phyloP scores from a whole-genome alignment of 495 filamentous ascomycete species.

The Aspergillus wentii region DNA sequence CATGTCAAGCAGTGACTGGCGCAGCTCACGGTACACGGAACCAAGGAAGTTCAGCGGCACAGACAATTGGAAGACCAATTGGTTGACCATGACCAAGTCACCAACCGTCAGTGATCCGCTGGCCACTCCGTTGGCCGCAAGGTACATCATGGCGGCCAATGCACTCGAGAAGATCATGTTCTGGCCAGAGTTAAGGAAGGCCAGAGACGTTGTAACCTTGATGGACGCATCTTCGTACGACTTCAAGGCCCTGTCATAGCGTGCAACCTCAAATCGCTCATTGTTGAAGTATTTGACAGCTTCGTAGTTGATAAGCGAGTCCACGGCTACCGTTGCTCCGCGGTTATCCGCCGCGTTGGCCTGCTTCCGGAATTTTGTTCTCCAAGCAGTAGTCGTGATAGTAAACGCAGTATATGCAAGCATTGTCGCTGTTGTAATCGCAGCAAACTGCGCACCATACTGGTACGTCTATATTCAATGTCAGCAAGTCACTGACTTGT shows the following conservation, averaged over 20 bases:
- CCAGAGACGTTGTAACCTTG: constrained; percentile 89
- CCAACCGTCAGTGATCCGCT: constrained; percentile 81
- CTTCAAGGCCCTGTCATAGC: constrained; percentile 84
- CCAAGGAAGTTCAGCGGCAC: constrained; percentile 95
- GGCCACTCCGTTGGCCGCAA: constrained; percentile 84
- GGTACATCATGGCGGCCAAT: constrained; percentile 96
- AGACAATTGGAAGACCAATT: constrained; percentile 96
- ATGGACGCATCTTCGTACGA: constrained; percentile 91
- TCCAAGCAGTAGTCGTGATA: constrained; percentile 90
- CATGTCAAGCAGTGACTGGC: constrained; percentile 95
- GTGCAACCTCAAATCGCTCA: constrained; percentile 84
- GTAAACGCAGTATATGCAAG: constrained; percentile 90
- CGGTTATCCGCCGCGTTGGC: constrained; percentile 96
- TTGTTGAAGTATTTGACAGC: constrained; percentile 99
- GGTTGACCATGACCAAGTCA: constrained; percentile 97
- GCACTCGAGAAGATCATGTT: constrained; percentile 96
- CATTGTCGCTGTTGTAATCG: constrained; percentile 89
- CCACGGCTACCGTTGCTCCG: constrained; percentile 90
- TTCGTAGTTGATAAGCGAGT: constrained; percentile 96
- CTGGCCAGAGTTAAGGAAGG: constrained; percentile 95
- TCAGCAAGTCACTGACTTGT: constrained; percentile 9
- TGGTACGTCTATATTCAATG: constrained; percentile 71
- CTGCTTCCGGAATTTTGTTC: constrained; percentile 90
- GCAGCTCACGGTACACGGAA: constrained; percentile 89
- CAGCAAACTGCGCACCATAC: constrained; percentile 86